These are phyloP conservation scores for Talaromyces sp. DNA, from an alignment of 2,329 filamentous ascomycete genomes.

Conservation along the genomic window DNA sequence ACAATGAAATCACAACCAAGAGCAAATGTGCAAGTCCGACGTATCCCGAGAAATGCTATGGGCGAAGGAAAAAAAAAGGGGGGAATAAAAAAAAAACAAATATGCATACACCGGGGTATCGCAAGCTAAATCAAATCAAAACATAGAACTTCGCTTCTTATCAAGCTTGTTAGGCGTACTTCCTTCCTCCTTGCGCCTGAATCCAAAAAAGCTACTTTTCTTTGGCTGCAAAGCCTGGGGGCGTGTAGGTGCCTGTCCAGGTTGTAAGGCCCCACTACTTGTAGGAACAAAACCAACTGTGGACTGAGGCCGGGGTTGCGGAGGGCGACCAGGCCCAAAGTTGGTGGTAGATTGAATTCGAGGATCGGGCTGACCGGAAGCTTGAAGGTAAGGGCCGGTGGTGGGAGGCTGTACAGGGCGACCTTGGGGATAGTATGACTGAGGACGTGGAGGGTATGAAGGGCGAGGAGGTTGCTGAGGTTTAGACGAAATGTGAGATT, in stretches of 20 bases:
- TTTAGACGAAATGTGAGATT: slow-evolving; percentile 24
- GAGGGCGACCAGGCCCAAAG: slow-evolving; percentile 14
- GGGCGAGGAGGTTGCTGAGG: slow-evolving; percentile 16
- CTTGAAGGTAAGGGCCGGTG: slow-evolving; percentile 23
- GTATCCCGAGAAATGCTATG: neutral
- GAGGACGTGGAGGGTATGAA: slow-evolving; percentile 12
- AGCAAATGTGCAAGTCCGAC: neutral
- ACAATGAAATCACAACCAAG: neutral
- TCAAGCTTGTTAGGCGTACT: slow-evolving; percentile 35
- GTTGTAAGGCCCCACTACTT: slow-evolving; percentile 16
- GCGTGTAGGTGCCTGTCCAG: neutral
- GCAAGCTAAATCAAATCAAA: slow-evolving; percentile 27
- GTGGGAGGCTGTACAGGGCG: slow-evolving; percentile 14
- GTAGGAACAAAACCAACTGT: slow-evolving; percentile 16
- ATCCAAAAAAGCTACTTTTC: slow-evolving; percentile 51
- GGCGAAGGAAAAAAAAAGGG: neutral
- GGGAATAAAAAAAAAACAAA: neutral
- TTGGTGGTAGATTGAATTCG: slow-evolving; percentile 22
- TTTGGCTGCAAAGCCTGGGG: slow-evolving; percentile 36
- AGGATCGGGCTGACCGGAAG: slow-evolving; percentile 15
- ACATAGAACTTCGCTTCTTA: slow-evolving; percentile 53
- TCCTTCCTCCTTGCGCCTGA: slow-evolving; percentile 39
- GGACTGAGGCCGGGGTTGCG: slow-evolving; percentile 18
- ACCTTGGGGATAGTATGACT: slow-evolving; percentile 10
- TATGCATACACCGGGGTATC: neutral